Base-by-base conservation (phyloP, 176 grass and related monocot genomes). In the Carex cristatella region DNA sequence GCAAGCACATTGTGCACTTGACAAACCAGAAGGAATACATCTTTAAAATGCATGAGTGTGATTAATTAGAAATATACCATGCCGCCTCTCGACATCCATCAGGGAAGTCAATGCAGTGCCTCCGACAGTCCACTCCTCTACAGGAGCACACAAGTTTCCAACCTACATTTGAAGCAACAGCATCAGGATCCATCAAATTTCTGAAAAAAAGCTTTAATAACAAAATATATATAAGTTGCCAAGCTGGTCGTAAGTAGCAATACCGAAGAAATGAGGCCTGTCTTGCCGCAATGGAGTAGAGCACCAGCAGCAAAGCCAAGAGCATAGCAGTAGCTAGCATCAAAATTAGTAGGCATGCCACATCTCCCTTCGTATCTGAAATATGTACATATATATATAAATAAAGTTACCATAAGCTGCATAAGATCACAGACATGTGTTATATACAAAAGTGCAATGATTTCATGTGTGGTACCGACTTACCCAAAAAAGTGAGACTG, bases 401-500 rank as follows among this genome's bases (percentile, higher is more conserved):
- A 70, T 53, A 28, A 57, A 68, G 16, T 58, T 37, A 28, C 7
- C 2, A 68, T 37, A 58, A 58, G 28, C 7, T 35, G 8, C 31
- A 57, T 44, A 9, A 77, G 84, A 38, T 11, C 33, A 63, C 14
- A 7, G 12, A 38, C 42, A 5, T 28, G 55, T 64, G 56, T 3
- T 81, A 3, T 81, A 23, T 61, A 61, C 38, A 80, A 0, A 59
- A 80, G 57, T 15, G 7, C 31, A 46, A 63, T 81, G 11, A 44
- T 42, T 42, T 81, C 27, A 81, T 60, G 58, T 2, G 15, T 79
- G 9, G 44, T 51, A 40, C 69, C 80, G 44, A 40, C 69, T 84
- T 90, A 99, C 97, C 97, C 97, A 91, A 99, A 99, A 88, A 99
- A 99, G 84, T 99, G 97, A 87, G 97, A 91, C 67, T 99, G 93